Evolutionary conservation across 768 basidiomycete genomes (phyloP).

Genomic region (Rhizopogon salebrosus): DNA sequence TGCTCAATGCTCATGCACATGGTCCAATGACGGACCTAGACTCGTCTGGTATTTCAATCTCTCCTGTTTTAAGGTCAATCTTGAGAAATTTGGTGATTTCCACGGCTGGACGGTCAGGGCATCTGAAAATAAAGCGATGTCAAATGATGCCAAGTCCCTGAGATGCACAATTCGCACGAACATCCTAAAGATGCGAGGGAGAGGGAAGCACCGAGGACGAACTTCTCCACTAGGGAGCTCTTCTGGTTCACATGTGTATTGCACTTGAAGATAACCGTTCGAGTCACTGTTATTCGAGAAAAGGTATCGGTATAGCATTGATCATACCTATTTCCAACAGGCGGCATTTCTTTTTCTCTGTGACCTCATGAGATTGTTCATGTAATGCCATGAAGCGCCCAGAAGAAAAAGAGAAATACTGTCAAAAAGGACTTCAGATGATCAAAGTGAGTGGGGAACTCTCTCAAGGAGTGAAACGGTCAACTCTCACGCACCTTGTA

Average conservation of each 20-base stretch:
- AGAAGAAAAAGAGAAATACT: neutral
- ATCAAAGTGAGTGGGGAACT: neutral
- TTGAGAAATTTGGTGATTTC: constrained; percentile 62
- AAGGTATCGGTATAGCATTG: neutral
- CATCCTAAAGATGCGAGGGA: constrained; percentile 73
- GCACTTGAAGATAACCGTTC: constrained; percentile 30
- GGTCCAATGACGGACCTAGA: constrained; percentile 32
- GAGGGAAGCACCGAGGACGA: constrained; percentile 58
- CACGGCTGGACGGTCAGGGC: constrained; percentile 56
- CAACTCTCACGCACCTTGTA: constrained; percentile 20
- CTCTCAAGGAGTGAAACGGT: constrained; percentile 5
- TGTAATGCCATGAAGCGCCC: neutral
- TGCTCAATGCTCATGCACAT: neutral
- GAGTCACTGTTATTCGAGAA: constrained; percentile 5
- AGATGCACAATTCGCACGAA: constrained; percentile 29
- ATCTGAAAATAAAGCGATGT: constrained; percentile 37
- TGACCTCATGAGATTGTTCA: neutral
- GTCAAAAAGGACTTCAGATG: neutral
- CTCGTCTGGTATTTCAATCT: constrained; percentile 44
- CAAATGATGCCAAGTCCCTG: constrained; percentile 5
- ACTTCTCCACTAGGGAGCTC: constrained; percentile 16
- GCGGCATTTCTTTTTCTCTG: constrained; percentile 37
- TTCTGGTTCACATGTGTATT: constrained; percentile 56
- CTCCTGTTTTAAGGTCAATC: constrained; percentile 41
- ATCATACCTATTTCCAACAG: constrained; percentile 53